These are phyloP conservation scores for Penicillium subrubescens DNA, from an alignment of 495 filamentous ascomycete species.

Conservation along the genomic window DNA sequence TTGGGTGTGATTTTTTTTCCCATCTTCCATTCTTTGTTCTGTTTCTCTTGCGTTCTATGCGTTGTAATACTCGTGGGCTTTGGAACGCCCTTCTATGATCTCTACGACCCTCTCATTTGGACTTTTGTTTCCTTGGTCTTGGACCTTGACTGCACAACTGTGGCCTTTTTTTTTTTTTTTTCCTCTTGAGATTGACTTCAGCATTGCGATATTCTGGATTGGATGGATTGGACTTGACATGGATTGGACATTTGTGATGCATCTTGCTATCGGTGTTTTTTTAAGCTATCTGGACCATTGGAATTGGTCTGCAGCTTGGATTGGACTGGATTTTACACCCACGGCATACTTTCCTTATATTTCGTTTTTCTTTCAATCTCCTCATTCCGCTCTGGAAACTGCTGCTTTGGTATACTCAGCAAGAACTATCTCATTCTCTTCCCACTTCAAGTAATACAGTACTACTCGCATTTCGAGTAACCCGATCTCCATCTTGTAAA, in stretches of 20 bases:
- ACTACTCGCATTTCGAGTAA: too few relatives aligned
- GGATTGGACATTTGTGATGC: not conserved
- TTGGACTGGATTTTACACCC: not conserved
- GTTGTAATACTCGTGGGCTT: not conserved
- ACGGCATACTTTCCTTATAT: not conserved
- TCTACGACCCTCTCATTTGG: not conserved
- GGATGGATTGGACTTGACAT: not conserved
- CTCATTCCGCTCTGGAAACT: not conserved
- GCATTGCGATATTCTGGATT: not conserved
- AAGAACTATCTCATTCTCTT: not conserved
- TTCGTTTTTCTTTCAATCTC: not conserved
- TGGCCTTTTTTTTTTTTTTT: not conserved
- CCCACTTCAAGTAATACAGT: too few relatives aligned
- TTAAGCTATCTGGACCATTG: not conserved
- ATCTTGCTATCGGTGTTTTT: not conserved
- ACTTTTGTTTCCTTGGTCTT: not conserved
- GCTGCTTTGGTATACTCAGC: not conserved
- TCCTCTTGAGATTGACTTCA: not conserved
- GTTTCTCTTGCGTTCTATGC: not conserved
- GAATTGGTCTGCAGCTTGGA: not conserved
- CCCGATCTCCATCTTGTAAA: too few relatives aligned
- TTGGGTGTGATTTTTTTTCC: slow-evolving; percentile 36
- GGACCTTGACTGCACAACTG: not conserved
- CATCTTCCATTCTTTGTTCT: not conserved
- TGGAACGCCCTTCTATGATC: not conserved